Conservation (phyloP, 768 basidiomycete species). For the Lyophyllum semitale region DNA sequence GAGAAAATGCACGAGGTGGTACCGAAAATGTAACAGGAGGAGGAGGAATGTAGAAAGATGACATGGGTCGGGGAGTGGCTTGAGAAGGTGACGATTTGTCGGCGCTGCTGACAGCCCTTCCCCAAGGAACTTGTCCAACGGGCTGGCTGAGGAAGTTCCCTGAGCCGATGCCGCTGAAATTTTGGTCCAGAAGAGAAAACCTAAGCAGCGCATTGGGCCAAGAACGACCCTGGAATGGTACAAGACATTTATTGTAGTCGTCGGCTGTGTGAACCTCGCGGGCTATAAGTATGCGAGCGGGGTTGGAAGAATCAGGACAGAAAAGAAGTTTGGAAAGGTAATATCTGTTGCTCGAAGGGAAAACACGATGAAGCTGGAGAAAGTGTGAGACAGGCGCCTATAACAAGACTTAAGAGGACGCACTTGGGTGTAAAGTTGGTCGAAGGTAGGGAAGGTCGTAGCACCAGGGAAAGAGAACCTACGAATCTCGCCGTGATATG, state of each 20-base stretch:
- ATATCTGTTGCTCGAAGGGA: slow-evolving; percentile 60
- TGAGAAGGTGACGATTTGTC: slow-evolving; percentile 1
- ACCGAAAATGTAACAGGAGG: slow-evolving; percentile 36
- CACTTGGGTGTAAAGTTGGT: slow-evolving; percentile 66
- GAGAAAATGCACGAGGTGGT: slow-evolving; percentile 23
- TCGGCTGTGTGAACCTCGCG: slow-evolving; percentile 57
- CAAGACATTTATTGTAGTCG: slow-evolving; percentile 56
- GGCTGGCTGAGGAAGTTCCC: slow-evolving; percentile 1
- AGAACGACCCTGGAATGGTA: slow-evolving; percentile 48
- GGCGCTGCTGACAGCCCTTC: neutral
- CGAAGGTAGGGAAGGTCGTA: slow-evolving; percentile 62
- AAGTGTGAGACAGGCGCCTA: slow-evolving; percentile 25
- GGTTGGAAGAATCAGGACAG: slow-evolving; percentile 56
- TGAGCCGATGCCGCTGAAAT: slow-evolving; percentile 32
- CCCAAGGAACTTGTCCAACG: slow-evolving; percentile 8
- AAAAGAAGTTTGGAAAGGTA: slow-evolving; percentile 71
- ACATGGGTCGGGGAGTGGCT: slow-evolving; percentile 17
- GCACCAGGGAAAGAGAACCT: slow-evolving; percentile 58
- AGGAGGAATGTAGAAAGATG: slow-evolving; percentile 33
- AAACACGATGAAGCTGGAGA: slow-evolving; percentile 67
- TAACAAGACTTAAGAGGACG: slow-evolving; percentile 17
- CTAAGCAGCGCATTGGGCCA: slow-evolving; percentile 63
- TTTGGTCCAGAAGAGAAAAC: slow-evolving; percentile 62
- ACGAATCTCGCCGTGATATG: slow-evolving; percentile 69
- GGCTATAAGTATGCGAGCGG: slow-evolving; percentile 61